Percentiles rank a stretch among this genome's conserved stretches.
Conservation (phyloP, 2,329 filamentous ascomycete species). For the Westerdykella aurantiaca region DNA sequence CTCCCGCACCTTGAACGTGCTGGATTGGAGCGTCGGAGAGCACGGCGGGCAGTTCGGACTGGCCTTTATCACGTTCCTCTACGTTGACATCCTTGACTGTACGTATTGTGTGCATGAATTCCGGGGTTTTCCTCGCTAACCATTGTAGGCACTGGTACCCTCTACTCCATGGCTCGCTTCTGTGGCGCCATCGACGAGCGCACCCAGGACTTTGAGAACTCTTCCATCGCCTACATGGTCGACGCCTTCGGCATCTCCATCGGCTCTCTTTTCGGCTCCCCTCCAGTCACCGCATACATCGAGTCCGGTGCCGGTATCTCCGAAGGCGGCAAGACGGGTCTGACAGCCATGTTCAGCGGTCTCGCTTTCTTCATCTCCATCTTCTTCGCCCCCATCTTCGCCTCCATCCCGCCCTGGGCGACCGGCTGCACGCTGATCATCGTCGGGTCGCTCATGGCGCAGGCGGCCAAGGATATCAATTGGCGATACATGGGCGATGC, state of each 20-base stretch:
- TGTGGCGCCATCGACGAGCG: slow-evolving; percentile 72
- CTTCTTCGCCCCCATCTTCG: slow-evolving; percentile 87
- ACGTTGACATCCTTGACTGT: slow-evolving; percentile 83
- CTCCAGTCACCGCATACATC: slow-evolving; percentile 80
- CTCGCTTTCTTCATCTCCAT: slow-evolving; percentile 73
- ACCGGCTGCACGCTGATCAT: slow-evolving; percentile 84
- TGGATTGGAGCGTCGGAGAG: slow-evolving; percentile 64
- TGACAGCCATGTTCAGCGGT: slow-evolving; percentile 75
- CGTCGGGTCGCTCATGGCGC: slow-evolving; percentile 82
- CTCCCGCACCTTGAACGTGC: slow-evolving; percentile 59
- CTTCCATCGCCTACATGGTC: slow-evolving; percentile 74
- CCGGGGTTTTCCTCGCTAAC: slow-evolving; percentile 1
- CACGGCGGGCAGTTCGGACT: slow-evolving; percentile 73
- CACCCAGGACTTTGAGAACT: slow-evolving; percentile 84
- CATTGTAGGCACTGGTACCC: slow-evolving; percentile 58
- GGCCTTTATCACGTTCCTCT: slow-evolving; percentile 81
- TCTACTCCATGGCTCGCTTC: slow-evolving; percentile 87
- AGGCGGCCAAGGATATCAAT: slow-evolving; percentile 75
- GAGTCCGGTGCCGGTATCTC: slow-evolving; percentile 88
- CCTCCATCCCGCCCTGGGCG: slow-evolving; percentile 82
- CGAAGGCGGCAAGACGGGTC: slow-evolving; percentile 76
- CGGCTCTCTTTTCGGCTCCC: slow-evolving; percentile 68
- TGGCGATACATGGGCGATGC: slow-evolving; percentile 78
- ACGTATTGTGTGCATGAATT: slow-evolving; percentile 3
- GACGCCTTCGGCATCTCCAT: slow-evolving; percentile 78